Base-by-base conservation (phyloP, 2,329 filamentous ascomycete species). In the Microsporum ferrugineum region DNA sequence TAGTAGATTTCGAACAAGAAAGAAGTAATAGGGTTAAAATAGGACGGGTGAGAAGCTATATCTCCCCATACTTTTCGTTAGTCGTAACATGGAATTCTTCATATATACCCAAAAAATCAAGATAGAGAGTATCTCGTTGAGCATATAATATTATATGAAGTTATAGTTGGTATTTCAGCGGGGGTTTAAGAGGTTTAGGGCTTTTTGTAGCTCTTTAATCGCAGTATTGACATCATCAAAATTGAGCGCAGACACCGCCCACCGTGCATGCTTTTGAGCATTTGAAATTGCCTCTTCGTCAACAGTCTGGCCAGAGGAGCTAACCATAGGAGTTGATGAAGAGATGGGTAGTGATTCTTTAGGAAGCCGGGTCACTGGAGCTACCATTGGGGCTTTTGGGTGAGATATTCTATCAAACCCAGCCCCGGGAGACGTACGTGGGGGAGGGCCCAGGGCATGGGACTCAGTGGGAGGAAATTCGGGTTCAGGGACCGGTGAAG, bases 161-260 rank as follows among this genome's bases (percentile, higher is more conserved):
- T 17, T 17, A n/a, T 17, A 38, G 5, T 10, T 47, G 27, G 27
- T 47, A 33, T 31, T 41, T 73, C 69, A 86, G 41, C 76, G 76
- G 10, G 84, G 87, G 1, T 89, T 89, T 57, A 96, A 75, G 17
- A 79, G 76, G 61, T 82, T 78, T 64, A 99, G 75, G 2, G 94
- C 94, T 62, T 83, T 84, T 59, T 84, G 83, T 64, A 99, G 73
- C 71, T 99, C 91, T 69, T 86, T 86, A 3, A 97, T 86, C 0
- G 94, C 94, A 0, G 94, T 99, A 1, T 86, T 80, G 1, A 95
- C 88, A 71, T 99, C 94, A 67, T 99, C 94, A 73, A 99, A 99
- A 68, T 96, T 96, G 56, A 99, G 77, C 0, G 94, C 94, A 8
- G 91, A 96, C 47, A 97, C 95, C 0, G 94, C 94, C 89, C 90